phyloP scores from a whole-genome alignment of 1,284 basidiomycete species.

The Cutaneotrichosporon cutaneum region DNA sequence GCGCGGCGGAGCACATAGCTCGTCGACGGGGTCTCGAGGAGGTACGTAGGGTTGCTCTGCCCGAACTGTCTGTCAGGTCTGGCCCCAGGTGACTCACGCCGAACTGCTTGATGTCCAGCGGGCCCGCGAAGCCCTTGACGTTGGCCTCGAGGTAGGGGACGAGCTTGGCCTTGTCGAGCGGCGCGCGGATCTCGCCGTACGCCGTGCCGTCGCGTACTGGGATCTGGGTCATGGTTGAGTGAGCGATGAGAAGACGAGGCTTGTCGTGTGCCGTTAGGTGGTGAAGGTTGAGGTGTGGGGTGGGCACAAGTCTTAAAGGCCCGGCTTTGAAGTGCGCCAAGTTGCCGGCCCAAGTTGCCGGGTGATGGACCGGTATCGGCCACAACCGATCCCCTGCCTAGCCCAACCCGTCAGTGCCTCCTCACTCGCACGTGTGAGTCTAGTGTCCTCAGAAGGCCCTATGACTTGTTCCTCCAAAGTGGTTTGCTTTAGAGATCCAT shows the following conservation, averaged over 20 bases:
- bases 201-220: conserved; percentile 14
- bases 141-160: conserved; percentile 65
- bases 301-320: not conserved
- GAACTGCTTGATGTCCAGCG: conserved; percentile 85
- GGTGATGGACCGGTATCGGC: not conserved
- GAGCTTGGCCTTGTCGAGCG: conserved; percentile 65
- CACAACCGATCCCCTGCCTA: not conserved
- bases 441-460: not conserved
- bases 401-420: too few species aligned
- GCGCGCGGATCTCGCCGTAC: conserved; percentile 58
- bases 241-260: not conserved
- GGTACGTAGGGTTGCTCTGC: conserved; percentile 92
- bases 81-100: conserved; percentile 61
- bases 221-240: not conserved
- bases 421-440: not conserved
- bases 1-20: conserved; percentile 81
- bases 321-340: not conserved
- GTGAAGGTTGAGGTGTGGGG: not conserved
- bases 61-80: conserved; percentile 24
- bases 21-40: conserved; percentile 23
- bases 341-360: not conserved
- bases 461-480: too few species aligned
- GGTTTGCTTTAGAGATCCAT: too few species aligned
- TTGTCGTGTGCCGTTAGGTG: not conserved
- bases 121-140: conserved; percentile 62